Base-by-base conservation (phyloP, 768 basidiomycete species). In the Lactarius hatsudake region DNA sequence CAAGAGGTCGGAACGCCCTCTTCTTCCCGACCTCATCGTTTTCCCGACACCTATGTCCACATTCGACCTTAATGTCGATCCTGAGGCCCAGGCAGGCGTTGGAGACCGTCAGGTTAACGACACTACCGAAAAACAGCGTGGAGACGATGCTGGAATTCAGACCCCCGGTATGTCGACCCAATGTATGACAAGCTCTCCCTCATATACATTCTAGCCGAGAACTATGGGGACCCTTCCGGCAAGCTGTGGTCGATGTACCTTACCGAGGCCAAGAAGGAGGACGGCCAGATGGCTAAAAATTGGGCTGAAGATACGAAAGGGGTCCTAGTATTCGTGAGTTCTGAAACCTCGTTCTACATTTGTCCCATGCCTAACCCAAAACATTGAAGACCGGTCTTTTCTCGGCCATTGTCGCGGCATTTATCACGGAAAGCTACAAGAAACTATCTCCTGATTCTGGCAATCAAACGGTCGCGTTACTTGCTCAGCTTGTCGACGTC, bases 201-300 rank as follows among this genome's bases (percentile, higher is more conserved):
- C 32, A 34, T 34, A 32, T 57, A 23, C 15, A 2, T 9, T 32
- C 18, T 26, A 32, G 56, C 18, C 9, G 32, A 57, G 43, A 45
- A 61, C 23, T 40, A 45, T 38, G 59, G 43, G 2, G 59, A 61
- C 6, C 26, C 59, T 10, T 40, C 43, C 5, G 36, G 15, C 3
- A 61, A 43, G 43, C 23, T 61, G 59, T 61, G 59, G 59, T 43
- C 59, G 15, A 40, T 61, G 23, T 61, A 61, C 40, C 40, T 53
- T 12, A 53, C 26, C 26, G 51, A 53, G 26, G 6, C 51, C 23
- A 28, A 26, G 51, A 53, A 53, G 36, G 32, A 38, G 17, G 59
- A 61, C 5, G 15, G 23, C 8, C 20, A 43, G 38, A 61, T 61
- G 2, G 28, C 40, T 8, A 30, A 17, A 18, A 45, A 26, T 17